These are phyloP conservation scores for Epichloe amarillans DNA, from an alignment of 2,329 filamentous ascomycete genomes.

Conservation along the genomic window DNA sequence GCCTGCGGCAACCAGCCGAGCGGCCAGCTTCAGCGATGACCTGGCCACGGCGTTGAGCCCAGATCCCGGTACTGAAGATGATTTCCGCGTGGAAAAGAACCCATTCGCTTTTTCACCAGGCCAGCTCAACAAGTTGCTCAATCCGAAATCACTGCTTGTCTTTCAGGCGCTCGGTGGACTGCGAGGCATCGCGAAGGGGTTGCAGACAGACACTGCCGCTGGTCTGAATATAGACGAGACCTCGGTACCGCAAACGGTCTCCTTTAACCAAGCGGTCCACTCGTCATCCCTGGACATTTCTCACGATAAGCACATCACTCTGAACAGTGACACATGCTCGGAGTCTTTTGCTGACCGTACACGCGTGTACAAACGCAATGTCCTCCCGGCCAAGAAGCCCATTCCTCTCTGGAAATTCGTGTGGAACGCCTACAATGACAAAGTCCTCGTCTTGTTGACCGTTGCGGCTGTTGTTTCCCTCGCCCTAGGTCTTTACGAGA, in stretches of 20 bases:
- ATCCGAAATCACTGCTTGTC: constrained; percentile 63
- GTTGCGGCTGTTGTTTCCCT: constrained; percentile 56
- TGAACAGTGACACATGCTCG: constrained; percentile 10
- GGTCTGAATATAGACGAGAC: constrained; percentile 62
- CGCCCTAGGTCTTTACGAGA: constrained; percentile 57
- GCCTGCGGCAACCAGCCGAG: constrained; percentile 8
- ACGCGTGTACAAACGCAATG: constrained; percentile 32
- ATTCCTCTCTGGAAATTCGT: constrained; percentile 47
- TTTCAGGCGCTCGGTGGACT: constrained; percentile 66
- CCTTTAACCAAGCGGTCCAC: constrained; percentile 47
- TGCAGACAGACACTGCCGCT: constrained; percentile 49
- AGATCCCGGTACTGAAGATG: constrained; percentile 57
- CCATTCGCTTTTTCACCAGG: constrained; percentile 76
- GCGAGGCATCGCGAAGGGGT: constrained; percentile 57
- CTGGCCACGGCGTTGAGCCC: constrained; percentile 47
- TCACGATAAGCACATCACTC: constrained; percentile 7
- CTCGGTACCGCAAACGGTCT: constrained; percentile 45
- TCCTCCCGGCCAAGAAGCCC: constrained; percentile 48
- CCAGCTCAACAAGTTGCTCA: constrained; percentile 65
- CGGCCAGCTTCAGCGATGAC: constrained; percentile 11
- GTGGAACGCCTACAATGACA: constrained; percentile 63
- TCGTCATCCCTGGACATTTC: background rate
- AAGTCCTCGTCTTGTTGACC: constrained; percentile 57
- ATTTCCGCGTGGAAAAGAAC: constrained; percentile 62
- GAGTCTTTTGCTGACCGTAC: constrained; percentile 16